These are phyloP conservation scores for Arthrobotrys pseudoclavata DNA, from an alignment of 2,329 filamentous ascomycete genomes.

Conservation along the genomic window DNA sequence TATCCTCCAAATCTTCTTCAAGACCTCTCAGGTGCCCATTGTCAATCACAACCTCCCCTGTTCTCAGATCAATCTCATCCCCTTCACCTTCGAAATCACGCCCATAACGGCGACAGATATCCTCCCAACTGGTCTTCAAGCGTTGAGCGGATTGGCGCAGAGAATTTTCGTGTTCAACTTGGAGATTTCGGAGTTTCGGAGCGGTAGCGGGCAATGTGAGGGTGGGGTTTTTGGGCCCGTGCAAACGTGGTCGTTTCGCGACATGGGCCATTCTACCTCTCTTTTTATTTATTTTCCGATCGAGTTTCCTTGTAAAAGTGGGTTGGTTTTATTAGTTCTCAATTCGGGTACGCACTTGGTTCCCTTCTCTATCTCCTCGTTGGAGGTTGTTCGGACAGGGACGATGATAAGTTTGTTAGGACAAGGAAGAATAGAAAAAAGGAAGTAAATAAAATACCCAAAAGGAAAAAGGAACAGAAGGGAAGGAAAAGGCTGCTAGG, in stretches of 20 bases:
- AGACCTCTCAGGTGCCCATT: conserved; percentile 85
- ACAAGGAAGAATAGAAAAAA: neutral
- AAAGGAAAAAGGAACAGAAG: conserved; percentile 32
- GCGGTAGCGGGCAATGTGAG: conserved; percentile 50
- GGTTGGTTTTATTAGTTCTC: neutral
- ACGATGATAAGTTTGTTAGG: conserved; percentile 31
- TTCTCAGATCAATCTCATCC: conserved; percentile 89
- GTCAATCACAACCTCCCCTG: conserved; percentile 85
- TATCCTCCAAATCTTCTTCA: conserved; percentile 69
- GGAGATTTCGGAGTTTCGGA: conserved; percentile 53
- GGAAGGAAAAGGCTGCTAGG: conserved; percentile 15
- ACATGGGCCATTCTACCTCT: conserved; percentile 39
- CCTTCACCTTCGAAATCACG: conserved; percentile 84
- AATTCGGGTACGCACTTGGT: neutral
- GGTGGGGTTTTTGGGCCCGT: conserved; percentile 50
- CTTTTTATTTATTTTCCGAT: conserved; percentile 12
- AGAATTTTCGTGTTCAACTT: conserved; percentile 72
- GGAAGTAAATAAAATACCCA: conserved; percentile 56
- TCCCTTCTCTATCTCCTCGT: conserved; percentile 2
- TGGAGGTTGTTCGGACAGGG: neutral
- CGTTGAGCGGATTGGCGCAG: conserved; percentile 76
- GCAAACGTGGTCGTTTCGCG: conserved; percentile 57
- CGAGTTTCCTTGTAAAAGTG: neutral
- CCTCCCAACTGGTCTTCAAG: conserved; percentile 86
- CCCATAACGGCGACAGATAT: conserved; percentile 89